phyloP scores from a whole-genome alignment of 148 eudicot genomes.

The Pharnaceum exiguum region DNA sequence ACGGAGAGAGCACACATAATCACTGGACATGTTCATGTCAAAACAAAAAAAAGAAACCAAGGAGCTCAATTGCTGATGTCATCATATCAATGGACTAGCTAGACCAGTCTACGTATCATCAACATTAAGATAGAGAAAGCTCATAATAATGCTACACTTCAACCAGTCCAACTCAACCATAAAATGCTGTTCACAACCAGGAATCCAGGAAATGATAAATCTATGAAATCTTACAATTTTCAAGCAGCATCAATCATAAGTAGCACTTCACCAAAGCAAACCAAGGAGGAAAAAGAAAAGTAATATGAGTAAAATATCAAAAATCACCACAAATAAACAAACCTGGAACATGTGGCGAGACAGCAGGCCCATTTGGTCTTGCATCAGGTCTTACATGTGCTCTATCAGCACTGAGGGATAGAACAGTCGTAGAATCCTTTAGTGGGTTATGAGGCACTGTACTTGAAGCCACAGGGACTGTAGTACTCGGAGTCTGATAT shows the following conservation, averaged over 20 bases:
- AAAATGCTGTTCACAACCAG: not conserved
- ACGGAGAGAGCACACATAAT: too few relatives aligned
- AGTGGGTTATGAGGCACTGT: constrained; percentile 37
- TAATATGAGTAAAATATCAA: not conserved
- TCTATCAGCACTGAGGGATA: constrained; percentile 46
- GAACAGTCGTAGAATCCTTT: constrained; percentile 36
- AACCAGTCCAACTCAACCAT: not conserved
- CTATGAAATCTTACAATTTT: too few relatives aligned
- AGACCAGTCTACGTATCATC: too few relatives aligned
- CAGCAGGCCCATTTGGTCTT: constrained; percentile 49
- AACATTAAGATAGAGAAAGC: not conserved
- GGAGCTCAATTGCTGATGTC: too few relatives aligned
- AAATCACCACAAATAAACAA: not conserved
- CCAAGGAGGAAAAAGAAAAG: not conserved
- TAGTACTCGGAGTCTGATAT: constrained; percentile 50
- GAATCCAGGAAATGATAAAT: too few relatives aligned
- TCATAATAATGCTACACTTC: not conserved
- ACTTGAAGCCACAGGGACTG: constrained; percentile 35
- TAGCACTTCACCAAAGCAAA: too few relatives aligned
- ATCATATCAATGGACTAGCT: too few relatives aligned
- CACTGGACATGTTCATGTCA: too few relatives aligned
- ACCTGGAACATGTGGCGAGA: constrained; percentile 60
- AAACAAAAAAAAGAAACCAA: too few relatives aligned
- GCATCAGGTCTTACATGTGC: constrained; percentile 48
- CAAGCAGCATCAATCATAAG: too few relatives aligned